These are phyloP conservation scores for Chalciporus pseudorubinellus DNA, from an alignment of 768 basidiomycete species.

Conservation along the genomic window DNA sequence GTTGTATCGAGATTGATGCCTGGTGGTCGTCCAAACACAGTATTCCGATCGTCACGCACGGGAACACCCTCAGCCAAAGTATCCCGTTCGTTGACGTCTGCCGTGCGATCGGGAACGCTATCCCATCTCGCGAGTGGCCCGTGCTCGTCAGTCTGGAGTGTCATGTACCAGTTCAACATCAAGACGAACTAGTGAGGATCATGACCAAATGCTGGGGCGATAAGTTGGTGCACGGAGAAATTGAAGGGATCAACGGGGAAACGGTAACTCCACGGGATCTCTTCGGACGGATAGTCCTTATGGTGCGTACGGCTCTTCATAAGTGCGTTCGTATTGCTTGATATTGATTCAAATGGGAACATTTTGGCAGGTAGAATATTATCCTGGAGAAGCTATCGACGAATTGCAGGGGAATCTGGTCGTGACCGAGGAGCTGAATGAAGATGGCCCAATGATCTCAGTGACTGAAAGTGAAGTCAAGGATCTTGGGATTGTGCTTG, in stretches of 20 bases:
- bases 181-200: slow-evolving; percentile 51
- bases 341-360: too few relatives aligned
- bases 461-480: slow-evolving; percentile 15
- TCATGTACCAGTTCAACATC: slow-evolving; percentile 51
- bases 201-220: slow-evolving; percentile 52
- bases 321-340: too few relatives aligned
- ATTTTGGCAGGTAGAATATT: slow-evolving; percentile 50
- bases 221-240: slow-evolving; percentile 43
- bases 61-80: slow-evolving; percentile 53
- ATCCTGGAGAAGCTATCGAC: slow-evolving; percentile 31
- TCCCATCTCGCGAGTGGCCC: slow-evolving; percentile 44
- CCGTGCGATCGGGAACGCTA: slow-evolving; percentile 28
- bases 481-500: slow-evolving; percentile 11
- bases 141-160: slow-evolving; percentile 61
- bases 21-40: slow-evolving; percentile 56
- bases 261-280: slow-evolving; percentile 45
- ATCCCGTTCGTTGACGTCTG: slow-evolving; percentile 54
- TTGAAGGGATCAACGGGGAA: slow-evolving; percentile 18
- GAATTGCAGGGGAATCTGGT: neutral
- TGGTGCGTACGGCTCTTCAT: slow-evolving; percentile 39
- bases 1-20: slow-evolving; percentile 68
- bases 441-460: slow-evolving; percentile 5
- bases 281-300: slow-evolving; percentile 53
- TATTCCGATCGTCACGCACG: slow-evolving; percentile 54
- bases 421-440: neutral